These are phyloP conservation scores for Aristolochia fimbriata DNA, from an alignment of 164 flowering plant genomes.

Conservation along the genomic window DNA sequence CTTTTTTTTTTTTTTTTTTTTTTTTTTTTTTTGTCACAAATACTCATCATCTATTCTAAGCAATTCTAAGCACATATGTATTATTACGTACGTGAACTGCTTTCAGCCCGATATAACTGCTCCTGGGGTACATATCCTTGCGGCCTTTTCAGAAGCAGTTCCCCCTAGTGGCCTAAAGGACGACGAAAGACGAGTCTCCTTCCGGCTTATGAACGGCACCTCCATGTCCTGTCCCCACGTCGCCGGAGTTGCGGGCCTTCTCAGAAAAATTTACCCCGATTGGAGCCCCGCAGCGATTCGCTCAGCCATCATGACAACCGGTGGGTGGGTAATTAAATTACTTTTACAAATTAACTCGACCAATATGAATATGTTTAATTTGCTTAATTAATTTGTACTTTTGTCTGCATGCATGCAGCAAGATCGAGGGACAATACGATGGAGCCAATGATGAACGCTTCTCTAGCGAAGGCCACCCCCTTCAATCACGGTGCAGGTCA, in stretches of 20 bases:
- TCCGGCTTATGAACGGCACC: conserved; percentile 53
- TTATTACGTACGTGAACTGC: too few species aligned
- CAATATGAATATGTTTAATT: too few species aligned
- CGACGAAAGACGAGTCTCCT: conserved; percentile 42
- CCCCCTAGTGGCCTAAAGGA: conserved; percentile 36
- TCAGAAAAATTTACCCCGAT: conserved; percentile 29
- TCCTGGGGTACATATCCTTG: conserved; percentile 65
- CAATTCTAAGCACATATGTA: too few species aligned
- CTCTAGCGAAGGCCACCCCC: conserved; percentile 25
- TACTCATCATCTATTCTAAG: too few species aligned
- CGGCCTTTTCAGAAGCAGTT: conserved; percentile 49
- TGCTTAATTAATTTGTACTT: background rate
- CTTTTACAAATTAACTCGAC: background rate
- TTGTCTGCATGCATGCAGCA: conserved; percentile 30
- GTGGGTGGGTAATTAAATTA: conserved; percentile 18
- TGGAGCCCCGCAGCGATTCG: conserved; percentile 74
- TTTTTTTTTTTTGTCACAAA: too few species aligned
- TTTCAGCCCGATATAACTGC: conserved; percentile 78
- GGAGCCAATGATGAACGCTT: conserved; percentile 21
- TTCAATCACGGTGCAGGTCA: conserved; percentile 64
- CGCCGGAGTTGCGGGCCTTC: conserved; percentile 60
- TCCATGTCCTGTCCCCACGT: conserved; percentile 92
- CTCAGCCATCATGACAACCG: conserved; percentile 77
- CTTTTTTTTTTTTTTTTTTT: too few species aligned
- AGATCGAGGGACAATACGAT: conserved; percentile 21